Evolutionary conservation across 345 rosid genomes (phyloP), one percentile per base, ranked within the genome.

Genomic region (Abelmoschus esculentus): DNA sequence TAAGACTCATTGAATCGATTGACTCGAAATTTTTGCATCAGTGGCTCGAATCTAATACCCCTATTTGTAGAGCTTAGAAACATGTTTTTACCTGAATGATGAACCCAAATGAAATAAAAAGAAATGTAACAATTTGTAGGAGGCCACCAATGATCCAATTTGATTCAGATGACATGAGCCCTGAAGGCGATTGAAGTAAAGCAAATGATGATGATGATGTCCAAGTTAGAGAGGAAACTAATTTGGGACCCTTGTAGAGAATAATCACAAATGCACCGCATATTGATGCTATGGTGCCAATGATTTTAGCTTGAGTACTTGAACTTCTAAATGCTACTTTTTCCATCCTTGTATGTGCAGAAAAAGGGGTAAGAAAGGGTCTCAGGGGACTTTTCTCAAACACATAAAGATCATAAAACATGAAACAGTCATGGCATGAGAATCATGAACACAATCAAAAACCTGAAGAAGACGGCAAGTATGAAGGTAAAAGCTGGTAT

Each of bases 81-180:
- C 17, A 19, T 42, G 6, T 22, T 22, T 61, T 42, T 63, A 15
- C 46, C 28, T 52, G 56, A 78, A 95, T 87, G 74, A 95, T 88
- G 80, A 87, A 88, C 96, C 96, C 90, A 6, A 95, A 53, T 5
- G 97, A 91, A 64, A 83, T 68, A 7, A 89, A 76, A 42, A 88
- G 72, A 54, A 85, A 85, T 75, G 90, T 90, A 12, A 80, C 85
- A 0, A 87, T 55, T 50, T 85, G 88, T 40, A 89, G 80, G 64
- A 84, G 63, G 0, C 96, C 96, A 5, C 99, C 97, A 57, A 90
- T 64, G 13, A 86, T 75, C 99, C 96, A 91, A 54, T 84, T 78
- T 26, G 83, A 71, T 52, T 74, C 64, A 46, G 78, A 59, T 31
- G 69, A 59, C 61, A 56, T 56, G 8, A 54, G 9, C 31, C 1